These are phyloP conservation scores for Hygrocybe punicea DNA, from an alignment of 768 basidiomycete genomes.

Conservation along the genomic window DNA sequence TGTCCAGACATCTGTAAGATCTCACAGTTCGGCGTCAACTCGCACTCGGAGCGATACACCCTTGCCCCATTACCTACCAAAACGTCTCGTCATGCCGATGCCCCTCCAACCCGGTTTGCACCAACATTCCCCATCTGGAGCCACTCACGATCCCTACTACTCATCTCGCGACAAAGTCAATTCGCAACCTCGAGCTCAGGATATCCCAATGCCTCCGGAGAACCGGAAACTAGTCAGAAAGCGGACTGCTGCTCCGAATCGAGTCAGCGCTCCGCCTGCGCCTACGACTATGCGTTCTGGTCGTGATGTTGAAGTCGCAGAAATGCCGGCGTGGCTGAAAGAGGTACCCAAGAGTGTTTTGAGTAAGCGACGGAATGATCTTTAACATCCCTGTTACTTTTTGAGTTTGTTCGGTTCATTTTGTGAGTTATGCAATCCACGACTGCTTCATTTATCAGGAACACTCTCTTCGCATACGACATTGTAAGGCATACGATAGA, in stretches of 20 bases:
- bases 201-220: constrained; percentile 18
- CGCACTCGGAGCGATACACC: constrained; percentile 14
- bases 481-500: neutral
- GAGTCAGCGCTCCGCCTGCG: neutral
- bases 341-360: constrained; percentile 36
- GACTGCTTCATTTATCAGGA: neutral
- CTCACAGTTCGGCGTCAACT: constrained; percentile 6
- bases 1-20: neutral
- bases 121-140: constrained; percentile 5
- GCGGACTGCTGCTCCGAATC: constrained; percentile 13
- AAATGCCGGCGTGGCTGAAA: constrained; percentile 15
- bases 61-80: constrained; percentile 48
- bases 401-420: neutral
- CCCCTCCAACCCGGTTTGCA: constrained; percentile 48
- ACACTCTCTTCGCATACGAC: neutral
- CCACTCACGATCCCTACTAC: constrained; percentile 9
- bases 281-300: constrained; percentile 11
- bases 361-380: constrained; percentile 43
- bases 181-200: constrained; percentile 14
- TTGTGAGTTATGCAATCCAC: neutral
- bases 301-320: constrained; percentile 9
- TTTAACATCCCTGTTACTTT: constrained; percentile 25
- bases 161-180: neutral
- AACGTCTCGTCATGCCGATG: constrained; percentile 69
- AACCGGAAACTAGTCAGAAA: constrained; percentile 29